Evolutionary conservation across 306 rosid species (phyloP).

Genomic region (Carpinus fangiana): DNA sequence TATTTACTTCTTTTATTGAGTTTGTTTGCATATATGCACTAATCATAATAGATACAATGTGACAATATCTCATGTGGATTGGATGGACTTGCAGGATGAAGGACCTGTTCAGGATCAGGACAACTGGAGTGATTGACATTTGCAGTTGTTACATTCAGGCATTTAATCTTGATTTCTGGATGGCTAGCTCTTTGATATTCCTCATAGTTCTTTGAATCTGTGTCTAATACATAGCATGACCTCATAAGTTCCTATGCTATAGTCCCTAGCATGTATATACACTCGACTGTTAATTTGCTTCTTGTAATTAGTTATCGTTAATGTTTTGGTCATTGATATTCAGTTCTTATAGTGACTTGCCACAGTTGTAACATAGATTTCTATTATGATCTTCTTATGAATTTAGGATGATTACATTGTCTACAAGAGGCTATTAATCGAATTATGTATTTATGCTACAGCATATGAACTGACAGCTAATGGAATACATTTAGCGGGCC

Average conservation of each 20-base stretch:
- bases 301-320: background rate
- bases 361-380: constrained; percentile 15
- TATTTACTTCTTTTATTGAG: background rate
- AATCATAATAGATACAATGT: constrained; percentile 5
- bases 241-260: background rate
- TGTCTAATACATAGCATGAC: background rate
- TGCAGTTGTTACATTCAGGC: constrained; percentile 7
- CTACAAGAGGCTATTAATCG: background rate
- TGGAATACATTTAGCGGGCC: no score
- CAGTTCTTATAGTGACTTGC: constrained; percentile 17
- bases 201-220: background rate
- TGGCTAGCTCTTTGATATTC: background rate
- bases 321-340: constrained; percentile 1
- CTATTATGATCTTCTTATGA: background rate
- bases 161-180: background rate
- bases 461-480: no score
- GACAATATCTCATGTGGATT: constrained; percentile 32
- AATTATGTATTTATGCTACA: no score
- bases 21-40: constrained; percentile 3
- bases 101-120: constrained; percentile 58
- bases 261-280: constrained; percentile 18
- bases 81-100: constrained; percentile 59
- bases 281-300: background rate
- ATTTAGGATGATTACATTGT: background rate
- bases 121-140: constrained; percentile 73